Evolutionary conservation across 805 yeast genomes (phyloP).

Genomic region (Hanseniaspora meyeri): DNA sequence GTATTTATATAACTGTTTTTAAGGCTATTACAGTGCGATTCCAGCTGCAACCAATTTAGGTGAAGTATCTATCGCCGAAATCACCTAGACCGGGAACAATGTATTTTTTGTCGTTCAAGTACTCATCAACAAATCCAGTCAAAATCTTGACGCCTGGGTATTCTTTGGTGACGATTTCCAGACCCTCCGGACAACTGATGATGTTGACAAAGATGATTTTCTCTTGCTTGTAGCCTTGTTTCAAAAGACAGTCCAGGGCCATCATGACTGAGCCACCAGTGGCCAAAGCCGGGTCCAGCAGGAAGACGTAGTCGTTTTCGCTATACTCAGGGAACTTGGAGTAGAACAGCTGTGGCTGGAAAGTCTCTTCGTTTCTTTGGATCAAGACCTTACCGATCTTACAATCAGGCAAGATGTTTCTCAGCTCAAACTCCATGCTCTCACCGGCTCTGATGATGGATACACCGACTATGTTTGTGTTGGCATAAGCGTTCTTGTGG

Average conservation of each 20-base stretch:
- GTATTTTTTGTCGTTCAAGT: conserved; percentile 71
- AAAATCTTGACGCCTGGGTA: conserved; percentile 80
- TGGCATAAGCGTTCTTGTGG: conserved; percentile 66
- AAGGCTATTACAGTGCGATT: too few relatives aligned
- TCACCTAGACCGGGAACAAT: conserved; percentile 95
- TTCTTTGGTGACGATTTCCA: conserved; percentile 57
- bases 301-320: conserved; percentile 71
- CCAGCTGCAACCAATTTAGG: conserved; percentile 18
- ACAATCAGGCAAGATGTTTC: conserved; percentile 94
- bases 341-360: conserved; percentile 79
- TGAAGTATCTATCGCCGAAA: conserved; percentile 90
- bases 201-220: conserved; percentile 82
- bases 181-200: conserved; percentile 91
- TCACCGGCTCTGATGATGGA: conserved; percentile 98
- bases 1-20: too few relatives aligned
- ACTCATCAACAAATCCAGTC: conserved; percentile 86
- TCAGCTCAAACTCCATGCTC: conserved; percentile 94
- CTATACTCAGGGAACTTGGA: conserved; percentile 92
- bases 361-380: conserved; percentile 97
- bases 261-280: conserved; percentile 97
- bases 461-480: conserved; percentile 69
- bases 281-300: conserved; percentile 95
- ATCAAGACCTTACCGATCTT: conserved; percentile 92
- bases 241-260: conserved; percentile 84
- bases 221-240: conserved; percentile 77